Evolutionary conservation across 352 stramenopile genomes (phyloP), one percentile per base, ranked within the genome.

Genomic region (Pythium dissotocum): DNA sequence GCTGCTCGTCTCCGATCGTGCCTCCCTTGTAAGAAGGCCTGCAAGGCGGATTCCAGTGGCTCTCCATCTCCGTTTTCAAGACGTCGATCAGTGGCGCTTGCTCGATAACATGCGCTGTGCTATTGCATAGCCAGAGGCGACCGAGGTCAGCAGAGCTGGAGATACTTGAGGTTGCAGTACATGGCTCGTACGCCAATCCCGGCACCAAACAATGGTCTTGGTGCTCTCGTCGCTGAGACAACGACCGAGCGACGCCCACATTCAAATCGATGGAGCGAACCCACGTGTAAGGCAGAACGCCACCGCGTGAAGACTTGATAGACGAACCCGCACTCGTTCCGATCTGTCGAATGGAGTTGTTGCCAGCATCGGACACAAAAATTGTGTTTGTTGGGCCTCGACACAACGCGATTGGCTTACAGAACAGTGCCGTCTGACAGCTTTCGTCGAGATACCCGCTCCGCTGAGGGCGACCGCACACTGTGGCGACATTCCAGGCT

Each of bases 381-480:
- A 61, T 28, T 6, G 55, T 36, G 35, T 21, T 21, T 4, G 1
- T 33, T 13, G 55, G 55, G 16, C 55, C 55, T 16, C 38, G 32
- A 61, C 55, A 52, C 24, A 61, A 44, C 24, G 55, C 32, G 4
- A 61, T 32, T 5, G 55, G 55, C 26, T 44, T 24, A 16, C 16
- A 36, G 6, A 61, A 30, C 24, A 61, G 21, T 35, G 35, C 33
- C 2, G 28, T 33, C 3, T 35, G 10, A 16, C 33, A 40, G 16
- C 18, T 46, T 52, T 21, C 55, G 21, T 42, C 53, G 0, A 10
- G 7, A 30, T 24, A 51, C 5, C 55, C 55, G 21, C 33, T 33
- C 35, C 55, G 55, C n/a, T 32, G 35, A 28, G 55, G 55, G 24
- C 55, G 55, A 32, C 55, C 55, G 30, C 24, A 61, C 6, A 61